Conservation (phyloP, 225 moss, liverwort and hornwort genomes). For the Rhytidiadelphus loreus region DNA sequence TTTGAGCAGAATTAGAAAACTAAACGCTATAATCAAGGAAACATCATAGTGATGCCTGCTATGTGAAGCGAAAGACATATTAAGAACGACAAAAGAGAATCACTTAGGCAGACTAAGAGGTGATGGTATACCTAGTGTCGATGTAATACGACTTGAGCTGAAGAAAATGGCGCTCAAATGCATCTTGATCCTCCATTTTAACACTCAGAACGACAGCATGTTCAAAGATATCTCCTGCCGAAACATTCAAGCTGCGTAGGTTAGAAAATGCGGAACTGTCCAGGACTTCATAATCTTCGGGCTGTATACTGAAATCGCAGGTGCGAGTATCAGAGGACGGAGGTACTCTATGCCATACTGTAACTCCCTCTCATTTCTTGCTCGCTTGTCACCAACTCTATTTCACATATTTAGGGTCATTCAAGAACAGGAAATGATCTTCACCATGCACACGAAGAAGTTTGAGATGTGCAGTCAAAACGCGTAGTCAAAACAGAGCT, state of each 20-base stretch:
- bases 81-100: neutral
- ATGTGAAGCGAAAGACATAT: neutral
- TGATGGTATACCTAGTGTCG: conserved; percentile 55
- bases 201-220: conserved; percentile 35
- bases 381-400: neutral
- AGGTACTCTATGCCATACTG: neutral
- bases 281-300: neutral
- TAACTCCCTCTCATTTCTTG: neutral
- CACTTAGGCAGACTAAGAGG: neutral
- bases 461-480: neutral
- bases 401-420: neutral
- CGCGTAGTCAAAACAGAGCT: neutral
- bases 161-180: conserved; percentile 87
- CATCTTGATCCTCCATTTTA: conserved; percentile 95
- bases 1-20: neutral
- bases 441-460: neutral
- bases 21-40: neutral
- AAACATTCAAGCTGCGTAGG: neutral
- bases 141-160: conserved; percentile 87
- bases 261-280: neutral
- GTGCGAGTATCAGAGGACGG: neutral
- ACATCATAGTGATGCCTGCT: neutral
- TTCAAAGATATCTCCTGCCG: conserved; percentile 41
- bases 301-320: neutral
- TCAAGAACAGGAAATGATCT: neutral